Evolutionary conservation across 768 basidiomycete genomes (phyloP).

Genomic region (Mycena albidolilacea): DNA sequence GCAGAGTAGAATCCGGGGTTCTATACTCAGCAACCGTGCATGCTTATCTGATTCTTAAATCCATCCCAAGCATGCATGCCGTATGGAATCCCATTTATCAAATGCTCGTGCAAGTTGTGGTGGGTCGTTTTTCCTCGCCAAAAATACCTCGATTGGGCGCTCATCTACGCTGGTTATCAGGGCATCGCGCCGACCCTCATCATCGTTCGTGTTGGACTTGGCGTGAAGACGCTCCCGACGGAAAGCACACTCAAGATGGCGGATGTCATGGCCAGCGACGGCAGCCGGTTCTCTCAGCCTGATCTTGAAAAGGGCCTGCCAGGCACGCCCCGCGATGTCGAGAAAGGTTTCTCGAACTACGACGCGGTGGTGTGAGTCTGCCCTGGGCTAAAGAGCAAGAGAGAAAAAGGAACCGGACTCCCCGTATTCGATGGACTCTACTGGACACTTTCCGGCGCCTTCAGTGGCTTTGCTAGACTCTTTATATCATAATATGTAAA

Average conservation of each 20-base stretch:
- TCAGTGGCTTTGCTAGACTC: no score
- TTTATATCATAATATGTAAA: no score
- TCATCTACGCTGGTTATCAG: conserved; percentile 27
- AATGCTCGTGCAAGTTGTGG: conserved; percentile 49
- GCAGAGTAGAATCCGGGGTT: conserved; percentile 51
- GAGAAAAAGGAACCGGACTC: no score
- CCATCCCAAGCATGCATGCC: neutral
- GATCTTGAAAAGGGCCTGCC: neutral
- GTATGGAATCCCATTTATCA: conserved; percentile 21
- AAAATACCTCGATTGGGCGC: neutral
- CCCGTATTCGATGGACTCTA: no score
- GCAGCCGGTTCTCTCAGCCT: neutral
- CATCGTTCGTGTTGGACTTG: conserved; percentile 50
- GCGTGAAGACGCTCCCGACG: conserved; percentile 28
- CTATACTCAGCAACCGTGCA: conserved; percentile 50
- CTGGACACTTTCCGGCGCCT: no score
- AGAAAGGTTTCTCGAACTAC: neutral
- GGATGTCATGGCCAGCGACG: neutral
- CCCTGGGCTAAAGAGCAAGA: no score
- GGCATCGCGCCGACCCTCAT: conserved; percentile 52
- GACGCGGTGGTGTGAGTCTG: no score
- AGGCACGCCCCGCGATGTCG: neutral
- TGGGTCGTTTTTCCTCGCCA: conserved; percentile 26
- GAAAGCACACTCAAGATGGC: neutral
- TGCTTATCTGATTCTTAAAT: conserved; percentile 39